phyloP scores from a whole-genome alignment of 257 asterid species.

The Nicotiana tomentosiformis region DNA sequence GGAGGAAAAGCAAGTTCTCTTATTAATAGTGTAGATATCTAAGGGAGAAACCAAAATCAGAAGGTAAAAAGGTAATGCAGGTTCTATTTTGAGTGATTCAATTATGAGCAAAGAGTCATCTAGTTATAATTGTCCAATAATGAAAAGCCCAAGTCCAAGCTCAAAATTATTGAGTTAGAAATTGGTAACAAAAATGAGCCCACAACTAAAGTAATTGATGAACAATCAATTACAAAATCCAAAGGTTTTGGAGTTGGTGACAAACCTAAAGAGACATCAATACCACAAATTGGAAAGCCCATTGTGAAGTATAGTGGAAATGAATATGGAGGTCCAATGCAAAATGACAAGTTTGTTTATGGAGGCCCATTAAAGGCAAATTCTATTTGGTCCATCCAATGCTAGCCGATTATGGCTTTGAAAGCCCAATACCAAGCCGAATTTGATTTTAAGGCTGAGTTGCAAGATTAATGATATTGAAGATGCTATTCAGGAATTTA shows the following conservation, averaged over 20 bases:
- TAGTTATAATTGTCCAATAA: not conserved
- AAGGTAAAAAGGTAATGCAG: slow-evolving; percentile 29
- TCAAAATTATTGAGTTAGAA: not conserved
- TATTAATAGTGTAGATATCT: slow-evolving; percentile 65
- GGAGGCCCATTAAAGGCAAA: slow-evolving; percentile 36
- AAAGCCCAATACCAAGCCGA: too few species aligned
- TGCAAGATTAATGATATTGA: too few species aligned
- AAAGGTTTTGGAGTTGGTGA: not conserved
- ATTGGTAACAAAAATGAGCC: not conserved
- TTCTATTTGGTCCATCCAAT: slow-evolving; percentile 10
- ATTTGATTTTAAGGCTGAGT: too few species aligned
- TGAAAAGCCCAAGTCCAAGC: slow-evolving; percentile 1
- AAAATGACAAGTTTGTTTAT: slow-evolving; percentile 23
- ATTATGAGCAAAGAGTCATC: slow-evolving; percentile 47
- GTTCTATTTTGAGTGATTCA: slow-evolving; percentile 63
- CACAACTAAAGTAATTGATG: slow-evolving; percentile 21
- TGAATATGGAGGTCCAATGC: slow-evolving; percentile 18
- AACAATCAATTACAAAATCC: slow-evolving; percentile 15
- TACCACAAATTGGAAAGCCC: slow-evolving; percentile 19
- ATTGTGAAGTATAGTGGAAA: slow-evolving; percentile 13
- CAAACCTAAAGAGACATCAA: not conserved
- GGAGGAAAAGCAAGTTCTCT: slow-evolving; percentile 3
- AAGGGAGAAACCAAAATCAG: slow-evolving; percentile 28
- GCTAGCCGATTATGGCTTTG: not conserved
- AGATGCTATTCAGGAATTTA: too few species aligned